Evolutionary conservation across 768 basidiomycete genomes (phyloP).

Genomic region (Collybia sordida): DNA sequence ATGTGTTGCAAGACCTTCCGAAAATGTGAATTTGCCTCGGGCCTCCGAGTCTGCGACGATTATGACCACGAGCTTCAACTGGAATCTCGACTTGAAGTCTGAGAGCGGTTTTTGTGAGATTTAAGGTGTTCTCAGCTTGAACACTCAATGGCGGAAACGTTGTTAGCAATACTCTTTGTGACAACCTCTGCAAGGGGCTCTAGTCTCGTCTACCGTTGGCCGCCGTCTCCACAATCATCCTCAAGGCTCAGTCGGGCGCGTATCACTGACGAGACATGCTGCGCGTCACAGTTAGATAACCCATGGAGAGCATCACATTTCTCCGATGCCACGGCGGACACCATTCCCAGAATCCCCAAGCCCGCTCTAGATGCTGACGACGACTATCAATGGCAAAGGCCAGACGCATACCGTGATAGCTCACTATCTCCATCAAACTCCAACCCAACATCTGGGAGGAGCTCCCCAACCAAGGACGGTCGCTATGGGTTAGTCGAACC

Average conservation of each 20-base stretch:
- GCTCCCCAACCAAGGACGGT: conserved; percentile 48
- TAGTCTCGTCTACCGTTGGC: conserved; percentile 83
- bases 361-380: conserved; percentile 29
- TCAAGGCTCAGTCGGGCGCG: conserved; percentile 72
- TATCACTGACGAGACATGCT: conserved; percentile 40
- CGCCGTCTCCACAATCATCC: conserved; percentile 63
- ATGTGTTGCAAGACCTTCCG: neutral
- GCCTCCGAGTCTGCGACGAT: no score
- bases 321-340: conserved; percentile 30
- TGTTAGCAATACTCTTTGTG: conserved; percentile 80
- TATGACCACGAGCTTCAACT: neutral
- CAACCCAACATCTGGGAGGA: conserved; percentile 48
- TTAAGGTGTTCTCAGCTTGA: neutral
- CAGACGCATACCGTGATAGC: conserved; percentile 43
- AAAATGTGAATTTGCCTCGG: no score
- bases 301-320: conserved; percentile 68
- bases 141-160: conserved; percentile 66
- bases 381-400: conserved; percentile 67
- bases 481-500: conserved; percentile 35
- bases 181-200: conserved; percentile 83
- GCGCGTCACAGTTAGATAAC: conserved; percentile 62
- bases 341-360: conserved; percentile 17
- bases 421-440: conserved; percentile 50
- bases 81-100: neutral
- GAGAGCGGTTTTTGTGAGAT: neutral